A percentile compares a stretch with the other conserved stretches of the same genome.
phyloP scores from a whole-genome alignment of 257 asterid species.

The Gardenia jasminoides region DNA sequence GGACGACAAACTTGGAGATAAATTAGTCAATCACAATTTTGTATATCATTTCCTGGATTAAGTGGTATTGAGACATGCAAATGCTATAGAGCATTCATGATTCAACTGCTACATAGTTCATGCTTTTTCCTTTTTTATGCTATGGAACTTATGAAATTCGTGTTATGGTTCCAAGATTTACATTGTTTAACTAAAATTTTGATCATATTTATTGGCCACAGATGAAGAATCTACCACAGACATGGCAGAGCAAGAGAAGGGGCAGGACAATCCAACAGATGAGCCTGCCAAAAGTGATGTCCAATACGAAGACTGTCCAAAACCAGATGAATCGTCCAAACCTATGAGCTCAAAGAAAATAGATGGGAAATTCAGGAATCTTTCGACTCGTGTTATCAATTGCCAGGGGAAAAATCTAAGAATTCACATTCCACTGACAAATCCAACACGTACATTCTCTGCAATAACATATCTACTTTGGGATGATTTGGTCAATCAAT shows the following conservation, averaged over 20 bases:
- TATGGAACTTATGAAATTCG: background rate
- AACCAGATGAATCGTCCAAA: constrained; percentile 40
- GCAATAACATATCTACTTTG: constrained; percentile 69
- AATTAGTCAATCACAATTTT: background rate
- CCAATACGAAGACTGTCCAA: constrained; percentile 34
- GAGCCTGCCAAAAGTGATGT: constrained; percentile 29
- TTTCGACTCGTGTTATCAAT: constrained; percentile 43
- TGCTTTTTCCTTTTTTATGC: background rate
- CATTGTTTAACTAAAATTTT: background rate
- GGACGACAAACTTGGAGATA: background rate
- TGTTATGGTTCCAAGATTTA: background rate
- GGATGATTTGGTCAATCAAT: constrained; percentile 71
- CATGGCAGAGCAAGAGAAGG: constrained; percentile 45
- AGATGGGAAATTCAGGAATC: constrained; percentile 40
- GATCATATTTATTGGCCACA: constrained; percentile 13
- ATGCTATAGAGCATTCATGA: no score
- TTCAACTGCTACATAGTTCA: no score
- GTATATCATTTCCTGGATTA: background rate
- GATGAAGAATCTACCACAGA: constrained; percentile 63
- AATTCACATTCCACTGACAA: constrained; percentile 76
- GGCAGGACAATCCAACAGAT: constrained; percentile 33
- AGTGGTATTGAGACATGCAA: background rate
- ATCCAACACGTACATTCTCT: constrained; percentile 74
- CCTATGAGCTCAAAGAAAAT: constrained; percentile 43
- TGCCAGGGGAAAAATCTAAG: constrained; percentile 61